Percentiles rank a stretch among this genome's conserved stretches.
Evolutionary conservation across 441 rosid species (phyloP).

Genomic region (Omphalea diandra): DNA sequence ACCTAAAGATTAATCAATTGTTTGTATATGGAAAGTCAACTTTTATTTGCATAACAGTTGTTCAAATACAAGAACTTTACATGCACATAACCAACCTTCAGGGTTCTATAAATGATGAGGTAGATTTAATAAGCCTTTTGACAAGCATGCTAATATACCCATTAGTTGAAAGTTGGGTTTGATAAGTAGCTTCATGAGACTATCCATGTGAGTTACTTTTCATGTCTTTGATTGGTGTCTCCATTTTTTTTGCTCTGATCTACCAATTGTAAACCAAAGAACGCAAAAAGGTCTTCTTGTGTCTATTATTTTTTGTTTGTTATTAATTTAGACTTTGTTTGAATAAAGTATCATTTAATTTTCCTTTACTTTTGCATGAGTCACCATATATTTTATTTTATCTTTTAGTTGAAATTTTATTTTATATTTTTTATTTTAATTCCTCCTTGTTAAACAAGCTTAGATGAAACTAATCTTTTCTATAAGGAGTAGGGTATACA

Average conservation of each 20-base stretch:
- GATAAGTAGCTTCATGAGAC: conserved; percentile 41
- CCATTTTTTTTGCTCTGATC: conserved; percentile 9
- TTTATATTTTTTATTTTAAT: no score
- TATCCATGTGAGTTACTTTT: conserved; percentile 26
- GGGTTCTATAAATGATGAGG: neutral
- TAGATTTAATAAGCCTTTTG: neutral
- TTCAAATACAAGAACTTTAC: neutral
- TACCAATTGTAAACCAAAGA: neutral
- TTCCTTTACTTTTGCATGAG: no score
- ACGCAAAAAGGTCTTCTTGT: no score
- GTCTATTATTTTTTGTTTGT: no score
- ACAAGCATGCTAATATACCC: conserved; percentile 15
- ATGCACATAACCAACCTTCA: neutral
- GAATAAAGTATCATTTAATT: no score
- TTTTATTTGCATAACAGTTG: no score
- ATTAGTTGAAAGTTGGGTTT: conserved; percentile 49
- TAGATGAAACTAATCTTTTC: no score
- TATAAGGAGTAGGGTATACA: no score
- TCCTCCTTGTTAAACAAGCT: no score
- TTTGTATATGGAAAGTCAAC: neutral
- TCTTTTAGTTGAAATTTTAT: no score
- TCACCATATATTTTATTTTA: no score
- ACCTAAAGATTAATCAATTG: neutral
- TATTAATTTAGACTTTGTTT: no score
- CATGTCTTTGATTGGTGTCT: conserved; percentile 7